Percentiles rank a stretch among this genome's conserved stretches.
Evolutionary conservation across 2,329 filamentous ascomycete genomes (phyloP).

Genomic region (Fusarium liriodendri): DNA sequence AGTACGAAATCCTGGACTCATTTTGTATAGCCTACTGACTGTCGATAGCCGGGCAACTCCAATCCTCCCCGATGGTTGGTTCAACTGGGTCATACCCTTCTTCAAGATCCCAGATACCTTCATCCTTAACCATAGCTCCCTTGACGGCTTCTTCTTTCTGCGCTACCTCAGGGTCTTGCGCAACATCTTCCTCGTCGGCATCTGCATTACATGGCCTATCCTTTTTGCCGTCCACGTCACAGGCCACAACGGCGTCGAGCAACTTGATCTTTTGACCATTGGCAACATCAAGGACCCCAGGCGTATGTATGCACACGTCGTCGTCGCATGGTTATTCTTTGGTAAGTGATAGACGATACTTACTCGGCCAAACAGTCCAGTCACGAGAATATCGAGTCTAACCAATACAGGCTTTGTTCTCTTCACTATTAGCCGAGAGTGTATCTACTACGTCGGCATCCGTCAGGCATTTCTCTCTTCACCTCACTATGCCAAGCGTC

Average conservation of each 20-base stretch:
- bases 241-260: constrained; percentile 70
- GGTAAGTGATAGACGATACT: constrained; percentile 36
- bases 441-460: constrained; percentile 91
- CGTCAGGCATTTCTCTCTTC: constrained; percentile 93
- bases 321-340: constrained; percentile 83
- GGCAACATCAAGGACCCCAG: constrained; percentile 73
- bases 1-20: constrained; percentile 43
- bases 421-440: constrained; percentile 87
- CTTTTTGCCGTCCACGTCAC: constrained; percentile 89
- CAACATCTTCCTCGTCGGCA: constrained; percentile 86
- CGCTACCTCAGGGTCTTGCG: constrained; percentile 78
- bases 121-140: constrained; percentile 88
- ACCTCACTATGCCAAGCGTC: constrained; percentile 83
- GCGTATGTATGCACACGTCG: constrained; percentile 84
- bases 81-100: constrained; percentile 77
- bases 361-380: not conserved
- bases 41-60: constrained; percentile 66
- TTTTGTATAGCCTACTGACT: not conserved
- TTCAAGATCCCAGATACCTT: constrained; percentile 79
- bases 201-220: constrained; percentile 86
- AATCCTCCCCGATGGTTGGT: constrained; percentile 67
- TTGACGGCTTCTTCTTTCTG: constrained; percentile 92
- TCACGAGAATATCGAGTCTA: not conserved
- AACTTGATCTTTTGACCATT: constrained; percentile 85
- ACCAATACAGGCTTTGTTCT: constrained; percentile 77